phyloP scores from a whole-genome alignment of 2,329 filamentous ascomycete species.

The Lecanosticta acicola region DNA sequence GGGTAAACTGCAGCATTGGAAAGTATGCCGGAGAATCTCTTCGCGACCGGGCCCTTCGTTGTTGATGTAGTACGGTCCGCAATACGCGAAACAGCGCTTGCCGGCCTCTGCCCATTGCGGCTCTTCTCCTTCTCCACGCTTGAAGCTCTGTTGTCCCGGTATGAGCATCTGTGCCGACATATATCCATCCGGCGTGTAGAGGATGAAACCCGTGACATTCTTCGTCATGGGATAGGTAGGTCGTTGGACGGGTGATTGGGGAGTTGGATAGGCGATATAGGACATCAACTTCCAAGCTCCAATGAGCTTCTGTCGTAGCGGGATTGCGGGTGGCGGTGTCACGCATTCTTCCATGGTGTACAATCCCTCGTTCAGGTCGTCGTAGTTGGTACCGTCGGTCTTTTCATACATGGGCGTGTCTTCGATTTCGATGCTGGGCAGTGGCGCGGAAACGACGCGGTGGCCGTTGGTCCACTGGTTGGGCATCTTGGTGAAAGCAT shows the following conservation, averaged over 20 bases:
- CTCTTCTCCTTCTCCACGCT: conserved; percentile 34
- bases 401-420: conserved; percentile 16
- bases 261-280: conserved; percentile 35
- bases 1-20: conserved; percentile 36
- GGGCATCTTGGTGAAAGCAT: conserved; percentile 14
- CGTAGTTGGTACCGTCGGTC: conserved; percentile 25
- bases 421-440: conserved; percentile 10
- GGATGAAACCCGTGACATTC: conserved; percentile 34
- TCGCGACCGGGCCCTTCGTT: conserved; percentile 31
- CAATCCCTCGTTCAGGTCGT: conserved; percentile 31
- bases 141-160: conserved; percentile 35
- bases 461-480: conserved; percentile 12
- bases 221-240: conserved; percentile 36
- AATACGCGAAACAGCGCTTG: conserved; percentile 35
- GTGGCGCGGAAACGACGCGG: conserved; percentile 7
- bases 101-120: conserved; percentile 37
- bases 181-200: conserved; percentile 38
- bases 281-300: conserved; percentile 37
- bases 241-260: conserved; percentile 31
- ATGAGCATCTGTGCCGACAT: conserved; percentile 37
- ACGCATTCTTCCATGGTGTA: conserved; percentile 28
- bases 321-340: conserved; percentile 26
- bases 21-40: conserved; percentile 34
- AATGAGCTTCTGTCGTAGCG: conserved; percentile 31
- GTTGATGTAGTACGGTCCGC: conserved; percentile 36